Evolutionary conservation across 129 eudicot genomes (phyloP), one percentile per base, ranked within the genome.

Genomic region (Lonicera japonica): DNA sequence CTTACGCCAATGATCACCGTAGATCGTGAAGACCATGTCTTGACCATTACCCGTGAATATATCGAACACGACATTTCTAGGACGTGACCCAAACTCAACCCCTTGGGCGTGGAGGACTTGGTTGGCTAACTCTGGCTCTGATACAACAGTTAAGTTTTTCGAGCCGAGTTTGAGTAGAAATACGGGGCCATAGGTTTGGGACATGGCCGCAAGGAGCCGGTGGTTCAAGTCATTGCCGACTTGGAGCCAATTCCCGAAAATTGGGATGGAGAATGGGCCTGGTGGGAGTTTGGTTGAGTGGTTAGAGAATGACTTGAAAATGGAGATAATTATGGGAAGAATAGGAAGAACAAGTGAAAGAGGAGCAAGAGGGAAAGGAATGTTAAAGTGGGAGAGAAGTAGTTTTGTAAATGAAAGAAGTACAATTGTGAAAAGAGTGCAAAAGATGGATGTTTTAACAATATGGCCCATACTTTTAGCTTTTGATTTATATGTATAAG

Each of bases 161-260:
- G 54, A 46, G 17, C 86, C 86, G 34, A 80, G 71, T 8, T 61
- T 64, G 66, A 80, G 76, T 7, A 67, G 15, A 48, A 80, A 75
- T 14, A 80, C n/a, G 34, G 64, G 41, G 25, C 86, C 86, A 13
- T 62, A 68, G 40, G 57, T 67, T 45, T 75, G 48, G 4, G 86
- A 65, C 38, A 71, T 59, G 40, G 46, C 29, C n/a, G 81, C 72
- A 0, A 80, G 66, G 60, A 43, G 40, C 10, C 81, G 56, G 67
- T 80, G 86, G 79, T 75, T 80, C 54, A 80, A 62, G 70, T 80
- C 86, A 39, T 80, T 60, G 14, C 86, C 86, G 8, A 80, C 86
- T 69, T 76, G 86, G 7, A 80, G 82, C 86, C 86, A 80, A 11
- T 80, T 80, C 19, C 86, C 86, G n/a, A 80, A 75, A 15, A 80